Evolutionary conservation across 352 stramenopile genomes (phyloP).

Genomic region (Phytopythium oedochilum): DNA sequence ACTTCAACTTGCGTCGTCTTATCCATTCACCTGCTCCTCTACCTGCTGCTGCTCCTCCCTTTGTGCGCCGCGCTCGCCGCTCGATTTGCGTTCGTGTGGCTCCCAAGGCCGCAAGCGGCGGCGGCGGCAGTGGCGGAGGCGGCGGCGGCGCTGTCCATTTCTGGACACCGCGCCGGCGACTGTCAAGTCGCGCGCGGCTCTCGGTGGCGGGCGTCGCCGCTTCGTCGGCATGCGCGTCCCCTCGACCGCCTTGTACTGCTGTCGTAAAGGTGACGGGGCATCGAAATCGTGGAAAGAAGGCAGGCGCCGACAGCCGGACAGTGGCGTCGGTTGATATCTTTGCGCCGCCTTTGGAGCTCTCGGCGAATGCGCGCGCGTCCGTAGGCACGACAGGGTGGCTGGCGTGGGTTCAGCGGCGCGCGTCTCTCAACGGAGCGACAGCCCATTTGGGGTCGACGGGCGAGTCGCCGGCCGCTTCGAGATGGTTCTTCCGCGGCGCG

Average conservation of each 20-base stretch:
- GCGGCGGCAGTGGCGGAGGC: too few relatives aligned
- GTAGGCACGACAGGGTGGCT: background rate
- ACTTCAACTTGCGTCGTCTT: too few relatives aligned
- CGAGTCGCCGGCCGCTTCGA: background rate
- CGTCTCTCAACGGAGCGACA: background rate
- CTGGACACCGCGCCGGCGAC: background rate
- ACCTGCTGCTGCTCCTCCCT: too few relatives aligned
- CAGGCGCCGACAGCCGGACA: background rate
- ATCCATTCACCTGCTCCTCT: too few relatives aligned
- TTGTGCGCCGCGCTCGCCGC: too few relatives aligned
- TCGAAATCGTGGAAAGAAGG: background rate
- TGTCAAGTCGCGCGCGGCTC: background rate
- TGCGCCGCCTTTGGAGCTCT: background rate
- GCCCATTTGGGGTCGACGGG: background rate
- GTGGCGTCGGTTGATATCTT: constrained; percentile 5
- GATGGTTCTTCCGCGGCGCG: background rate
- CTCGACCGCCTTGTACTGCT: too few relatives aligned
- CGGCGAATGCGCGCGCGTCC: background rate
- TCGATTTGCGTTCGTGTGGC: too few relatives aligned
- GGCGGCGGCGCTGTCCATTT: background rate
- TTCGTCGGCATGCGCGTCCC: background rate
- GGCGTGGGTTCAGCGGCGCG: background rate
- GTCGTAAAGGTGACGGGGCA: too few relatives aligned
- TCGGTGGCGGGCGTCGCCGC: too few relatives aligned
- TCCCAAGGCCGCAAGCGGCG: too few relatives aligned